Conservation (phyloP, 164 flowering plant genomes). For the Vitis vinifera region ASM3070453v1 NC_081818.1:1956001-1956500, state of each 20-base stretch:
- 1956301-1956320: background rate
- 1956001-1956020: constrained; percentile 78
- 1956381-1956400: constrained; percentile 49
- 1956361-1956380: constrained; percentile 49
- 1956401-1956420: constrained; percentile 44
- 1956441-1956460: background rate
- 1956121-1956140: constrained; percentile 55
- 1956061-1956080: too few relatives aligned
- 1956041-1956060: background rate
- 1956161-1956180: constrained; percentile 67
- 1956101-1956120: too few relatives aligned
- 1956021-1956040: constrained; percentile 58
- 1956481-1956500: too few relatives aligned
- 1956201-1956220: constrained; percentile 52
- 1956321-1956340: constrained; percentile 33
- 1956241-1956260: constrained; percentile 30
- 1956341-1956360: constrained; percentile 40
- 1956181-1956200: constrained; percentile 66
- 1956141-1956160: constrained; percentile 57
- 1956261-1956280: too few relatives aligned
- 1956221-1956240: constrained; percentile 71
- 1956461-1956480: too few relatives aligned
- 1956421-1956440: constrained; percentile 60
- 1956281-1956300: too few relatives aligned
- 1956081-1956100: too few relatives aligned